Base-by-base conservation (phyloP, 768 basidiomycete species). In the Leucosporidium yakuticum region DNA sequence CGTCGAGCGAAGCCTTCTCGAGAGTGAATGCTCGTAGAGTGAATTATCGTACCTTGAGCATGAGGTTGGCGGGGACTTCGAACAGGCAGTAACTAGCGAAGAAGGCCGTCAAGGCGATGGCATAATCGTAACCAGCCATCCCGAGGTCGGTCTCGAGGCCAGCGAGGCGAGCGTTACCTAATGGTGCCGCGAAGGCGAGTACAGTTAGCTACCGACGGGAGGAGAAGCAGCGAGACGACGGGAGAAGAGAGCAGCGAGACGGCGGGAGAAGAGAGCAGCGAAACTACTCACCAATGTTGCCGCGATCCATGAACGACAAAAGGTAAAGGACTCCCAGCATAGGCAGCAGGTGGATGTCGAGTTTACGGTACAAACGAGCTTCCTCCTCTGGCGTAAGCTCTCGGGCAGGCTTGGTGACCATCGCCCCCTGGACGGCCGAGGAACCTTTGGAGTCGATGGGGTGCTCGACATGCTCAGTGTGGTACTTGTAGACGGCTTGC, bases 61-160 rank as follows among this genome's bases (percentile, higher is more conserved):
- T 57, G 4, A 74, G 57, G 56, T 74, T 74, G 20, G 71, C 67
- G 15, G 74, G 70, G 0, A 74, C 74, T 50, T 67, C 63, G 57
- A 44, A n/a, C 23, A 25, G 11, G 8, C 60, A 49, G 54, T 47
- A 47, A 14, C 21, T 25, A 20, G 44, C 34, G 58, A 34, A 61
- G 29, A 55, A 60, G 4, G 48, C 47, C 14, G 55, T 56, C 9
- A 49, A 34, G 19, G 48, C 53, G 21, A 62, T 36, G 60, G 48
- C 39, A 47, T 67, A 70, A 55, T 70, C 69, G 39, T 67, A 75
- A 9, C 75, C 74, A 14, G 47, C 54, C 8, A 77, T 62, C 3
- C 56, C 48, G 8, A 77, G 60, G 49, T 77, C 70, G 58, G 63
- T 67, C 66, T 75, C 76, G 9, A 77, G 59, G 1, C 75, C 75